phyloP scores from a whole-genome alignment of 176 grass and related monocot genomes.

The Musa troglodytarum region DNA sequence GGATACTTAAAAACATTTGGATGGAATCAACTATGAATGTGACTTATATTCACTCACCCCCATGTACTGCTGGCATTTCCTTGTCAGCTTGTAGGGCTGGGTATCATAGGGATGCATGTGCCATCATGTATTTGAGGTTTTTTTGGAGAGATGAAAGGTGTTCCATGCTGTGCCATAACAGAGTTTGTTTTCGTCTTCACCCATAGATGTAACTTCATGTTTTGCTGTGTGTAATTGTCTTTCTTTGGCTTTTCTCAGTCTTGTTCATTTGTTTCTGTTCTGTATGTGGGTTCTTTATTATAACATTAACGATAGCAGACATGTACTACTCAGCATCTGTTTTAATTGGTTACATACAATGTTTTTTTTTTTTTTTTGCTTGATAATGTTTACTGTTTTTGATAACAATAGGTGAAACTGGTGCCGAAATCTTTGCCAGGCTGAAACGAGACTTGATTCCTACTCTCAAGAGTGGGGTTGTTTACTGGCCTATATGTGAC shows the following conservation, averaged over 20 bases:
- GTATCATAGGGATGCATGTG: too few relatives aligned
- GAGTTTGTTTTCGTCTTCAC: not conserved
- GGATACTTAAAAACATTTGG: not conserved
- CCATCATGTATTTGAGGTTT: not conserved
- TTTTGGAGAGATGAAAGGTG: not conserved
- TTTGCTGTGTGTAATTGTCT: not conserved
- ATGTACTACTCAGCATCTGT: too few relatives aligned
- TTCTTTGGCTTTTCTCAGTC: not conserved
- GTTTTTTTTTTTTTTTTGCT: too few relatives aligned
- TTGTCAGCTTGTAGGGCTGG: not conserved
- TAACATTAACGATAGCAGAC: too few relatives aligned
- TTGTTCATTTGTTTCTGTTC: not conserved
- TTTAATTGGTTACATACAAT: too few relatives aligned
- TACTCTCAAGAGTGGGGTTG: conserved; percentile 62
- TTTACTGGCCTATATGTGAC: conserved; percentile 94
- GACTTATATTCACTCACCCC: not conserved
- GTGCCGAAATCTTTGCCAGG: conserved; percentile 79
- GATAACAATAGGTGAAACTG: conserved; percentile 52
- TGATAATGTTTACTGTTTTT: conserved; percentile 2
- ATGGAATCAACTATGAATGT: not conserved
- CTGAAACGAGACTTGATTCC: conserved; percentile 80
- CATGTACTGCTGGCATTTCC: too few relatives aligned
- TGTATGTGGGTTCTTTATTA: too few relatives aligned
- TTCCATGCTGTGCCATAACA: not conserved
- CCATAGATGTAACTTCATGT: not conserved